These are phyloP conservation scores for Chlamydomonas applanata DNA, from an alignment of 139 green algal genomes.

Conservation along the genomic window DNA sequence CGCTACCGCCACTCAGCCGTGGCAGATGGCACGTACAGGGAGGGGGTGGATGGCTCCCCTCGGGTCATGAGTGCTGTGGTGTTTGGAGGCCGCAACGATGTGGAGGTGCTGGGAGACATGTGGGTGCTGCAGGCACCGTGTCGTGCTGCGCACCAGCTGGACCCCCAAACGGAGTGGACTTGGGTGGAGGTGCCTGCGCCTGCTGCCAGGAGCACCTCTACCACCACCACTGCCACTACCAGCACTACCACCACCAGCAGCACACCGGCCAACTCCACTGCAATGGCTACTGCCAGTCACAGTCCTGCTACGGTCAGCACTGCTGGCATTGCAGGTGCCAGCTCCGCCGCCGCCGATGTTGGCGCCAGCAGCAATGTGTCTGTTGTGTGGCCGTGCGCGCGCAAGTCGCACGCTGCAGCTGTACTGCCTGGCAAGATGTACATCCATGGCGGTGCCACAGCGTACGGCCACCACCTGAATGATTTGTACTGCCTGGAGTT, in stretches of 20 bases:
- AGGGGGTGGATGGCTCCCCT: too few relatives aligned
- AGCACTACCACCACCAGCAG: neutral
- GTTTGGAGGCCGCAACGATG: slow-evolving; percentile 26
- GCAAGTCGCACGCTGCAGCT: slow-evolving; percentile 39
- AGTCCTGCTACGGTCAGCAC: neutral
- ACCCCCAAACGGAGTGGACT: neutral
- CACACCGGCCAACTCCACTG: neutral
- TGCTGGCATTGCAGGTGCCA: neutral
- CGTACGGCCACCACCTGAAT: slow-evolving; percentile 28
- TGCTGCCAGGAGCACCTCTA: neutral
- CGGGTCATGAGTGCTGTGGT: slow-evolving; percentile 20
- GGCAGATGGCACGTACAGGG: neutral
- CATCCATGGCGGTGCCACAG: slow-evolving; percentile 43
- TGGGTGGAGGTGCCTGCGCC: neutral
- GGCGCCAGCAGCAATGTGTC: neutral
- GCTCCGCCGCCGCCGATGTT: neutral
- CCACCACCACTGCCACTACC: neutral
- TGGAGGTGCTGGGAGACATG: slow-evolving; percentile 17
- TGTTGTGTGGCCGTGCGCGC: slow-evolving; percentile 15
- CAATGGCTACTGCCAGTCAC: neutral
- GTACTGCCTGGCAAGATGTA: slow-evolving; percentile 29
- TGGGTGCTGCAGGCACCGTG: slow-evolving; percentile 24
- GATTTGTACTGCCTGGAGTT: slow-evolving; percentile 39
- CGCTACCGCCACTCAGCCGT: slow-evolving; percentile 37
- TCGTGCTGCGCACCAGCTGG: neutral